Evolutionary conservation across 352 stramenopile species (phyloP), one percentile per base, ranked within the genome.

Genomic region (Phytophthora sansomeana): DNA sequence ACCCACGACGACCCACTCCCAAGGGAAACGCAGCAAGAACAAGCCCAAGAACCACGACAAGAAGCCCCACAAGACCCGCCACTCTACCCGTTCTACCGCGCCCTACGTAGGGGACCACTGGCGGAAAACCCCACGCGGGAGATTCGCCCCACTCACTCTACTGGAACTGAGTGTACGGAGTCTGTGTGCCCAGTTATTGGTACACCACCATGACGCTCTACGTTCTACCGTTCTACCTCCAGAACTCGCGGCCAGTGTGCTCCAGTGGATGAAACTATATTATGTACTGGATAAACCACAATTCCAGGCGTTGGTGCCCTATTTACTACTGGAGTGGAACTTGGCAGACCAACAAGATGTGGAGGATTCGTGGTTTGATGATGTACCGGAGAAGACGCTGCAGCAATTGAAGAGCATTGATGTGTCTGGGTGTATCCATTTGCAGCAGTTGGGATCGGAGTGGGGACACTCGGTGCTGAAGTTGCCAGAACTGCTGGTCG

Each of bases 361-460:
- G 0, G 59, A 87, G 13, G 78, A 84, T 43, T 74, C 80, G 48
- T 95, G 86, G 86, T 93, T 95, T 33, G 70, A 90, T 44, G 70
- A 72, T 7, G 61, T 92, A 6, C 69, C 79, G 2, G 54, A 66
- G 6, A 63, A 57, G 14, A 76, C 75, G 5, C 42, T 87, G 19
- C 72, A 82, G 48, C 75, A 87, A 14, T 50, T 95, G 19, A 78
- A 80, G 53, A 81, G 70, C 21, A 76, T 95, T 38, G 60, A 95
- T 46, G 38, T 93, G 1, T 77, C 77, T 0, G 77, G 80, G 0
- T 95, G 86, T 43, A 60, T 67, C 3, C 72, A 89, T 49, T 64
- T 94, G 16, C 57, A 78, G 17, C 70, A 80, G 35, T 57, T 92
- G 6, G 86, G 84, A 0, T 82, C 75, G 4, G 71, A 80, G 28